Percentiles rank a stretch among this genome's conserved stretches.
Conservation (phyloP, 768 basidiomycete species). For the Tulasnella sp. region DNA sequence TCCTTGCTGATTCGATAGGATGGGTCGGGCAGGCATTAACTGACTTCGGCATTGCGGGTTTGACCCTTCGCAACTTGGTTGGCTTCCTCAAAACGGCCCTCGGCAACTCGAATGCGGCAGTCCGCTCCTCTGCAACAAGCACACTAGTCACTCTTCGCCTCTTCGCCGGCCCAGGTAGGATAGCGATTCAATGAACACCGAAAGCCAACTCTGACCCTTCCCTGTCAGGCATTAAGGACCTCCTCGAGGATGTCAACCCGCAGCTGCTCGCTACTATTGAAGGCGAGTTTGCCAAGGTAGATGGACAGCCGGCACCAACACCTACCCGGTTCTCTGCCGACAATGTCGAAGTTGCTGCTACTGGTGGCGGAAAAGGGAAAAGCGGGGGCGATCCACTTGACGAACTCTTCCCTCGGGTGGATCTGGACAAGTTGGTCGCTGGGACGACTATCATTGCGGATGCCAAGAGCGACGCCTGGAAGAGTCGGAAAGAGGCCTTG, state of each 20-base stretch:
- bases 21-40: conserved; percentile 86
- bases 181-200: conserved; percentile 34
- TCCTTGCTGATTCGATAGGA: conserved; percentile 82
- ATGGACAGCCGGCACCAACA: conserved; percentile 73
- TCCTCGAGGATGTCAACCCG: conserved; percentile 92
- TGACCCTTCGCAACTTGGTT: conserved; percentile 81
- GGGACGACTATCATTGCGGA: conserved; percentile 82
- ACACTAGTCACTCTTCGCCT: conserved; percentile 87
- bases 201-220: conserved; percentile 17
- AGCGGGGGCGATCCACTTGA: conserved; percentile 73
- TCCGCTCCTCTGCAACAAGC: conserved; percentile 92
- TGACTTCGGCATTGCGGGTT: conserved; percentile 90
- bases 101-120: conserved; percentile 91
- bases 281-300: conserved; percentile 90
- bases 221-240: conserved; percentile 77
- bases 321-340: conserved; percentile 80
- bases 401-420: conserved; percentile 93
- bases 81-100: conserved; percentile 87
- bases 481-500: conserved; percentile 92
- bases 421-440: conserved; percentile 82
- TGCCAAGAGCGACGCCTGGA: conserved; percentile 93
- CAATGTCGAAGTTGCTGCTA: conserved; percentile 55
- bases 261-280: conserved; percentile 90
- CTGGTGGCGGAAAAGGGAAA: conserved; percentile 42
- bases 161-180: conserved; percentile 85